Percentiles rank a stretch among this genome's conserved stretches.
These are phyloP conservation scores for Brassica carinata DNA, from an alignment of 345 rosid species.

Conservation along the genomic window DNA sequence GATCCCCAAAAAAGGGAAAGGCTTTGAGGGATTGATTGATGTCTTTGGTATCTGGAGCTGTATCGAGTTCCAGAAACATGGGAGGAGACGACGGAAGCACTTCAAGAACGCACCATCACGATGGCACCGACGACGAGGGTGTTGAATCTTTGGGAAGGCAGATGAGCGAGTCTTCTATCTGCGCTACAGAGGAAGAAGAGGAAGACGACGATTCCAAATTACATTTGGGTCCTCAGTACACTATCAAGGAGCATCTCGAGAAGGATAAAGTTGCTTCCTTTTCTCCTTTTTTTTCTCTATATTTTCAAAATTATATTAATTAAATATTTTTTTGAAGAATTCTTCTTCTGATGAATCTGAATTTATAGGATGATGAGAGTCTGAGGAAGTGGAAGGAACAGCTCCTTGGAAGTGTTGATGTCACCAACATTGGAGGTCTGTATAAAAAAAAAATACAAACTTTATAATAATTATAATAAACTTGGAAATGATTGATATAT, in stretches of 20 bases:
- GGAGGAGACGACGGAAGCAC: constrained; percentile 50
- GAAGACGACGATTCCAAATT: constrained; percentile 48
- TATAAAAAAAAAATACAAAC: not conserved
- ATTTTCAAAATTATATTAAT: not conserved
- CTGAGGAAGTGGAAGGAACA: constrained; percentile 85
- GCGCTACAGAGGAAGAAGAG: constrained; percentile 54
- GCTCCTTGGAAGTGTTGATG: constrained; percentile 75
- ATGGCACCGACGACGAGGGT: constrained; percentile 38
- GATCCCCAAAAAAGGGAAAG: not conserved
- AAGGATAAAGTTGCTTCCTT: constrained; percentile 58
- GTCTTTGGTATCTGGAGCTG: too few species aligned
- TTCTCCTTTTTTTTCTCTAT: not conserved
- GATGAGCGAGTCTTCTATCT: constrained; percentile 50
- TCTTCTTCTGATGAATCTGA: not conserved
- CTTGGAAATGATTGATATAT: not conserved
- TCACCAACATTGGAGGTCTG: constrained; percentile 65
- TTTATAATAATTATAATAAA: too few species aligned
- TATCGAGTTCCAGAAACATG: constrained; percentile 56
- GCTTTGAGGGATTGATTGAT: not conserved
- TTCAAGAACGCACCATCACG: constrained; percentile 22
- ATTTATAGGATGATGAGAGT: constrained; percentile 75
- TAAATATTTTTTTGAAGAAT: not conserved
- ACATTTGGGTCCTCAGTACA: constrained; percentile 74
- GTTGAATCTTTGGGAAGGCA: constrained; percentile 43
- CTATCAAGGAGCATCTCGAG: constrained; percentile 74